Evolutionary conservation across 169 alveolate species (phyloP).

Genomic region (Plasmodium ovale): DNA sequence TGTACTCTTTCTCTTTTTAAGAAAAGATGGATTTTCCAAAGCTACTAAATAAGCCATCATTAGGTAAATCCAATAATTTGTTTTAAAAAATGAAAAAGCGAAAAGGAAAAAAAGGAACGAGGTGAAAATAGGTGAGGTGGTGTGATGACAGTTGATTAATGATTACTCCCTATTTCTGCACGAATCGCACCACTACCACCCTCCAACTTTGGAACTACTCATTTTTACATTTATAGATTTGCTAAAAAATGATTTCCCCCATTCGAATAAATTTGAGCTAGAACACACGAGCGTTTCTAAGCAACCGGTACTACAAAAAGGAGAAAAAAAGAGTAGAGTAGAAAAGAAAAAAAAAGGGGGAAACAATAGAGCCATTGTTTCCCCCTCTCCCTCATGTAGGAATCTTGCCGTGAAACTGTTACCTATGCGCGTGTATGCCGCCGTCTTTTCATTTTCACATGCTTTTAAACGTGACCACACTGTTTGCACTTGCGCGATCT

Average conservation of each 20-base stretch:
- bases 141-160: no score
- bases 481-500: background rate
- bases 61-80: slow-evolving; percentile 11
- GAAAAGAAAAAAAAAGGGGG: background rate
- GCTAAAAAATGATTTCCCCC: slow-evolving; percentile 57
- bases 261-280: slow-evolving; percentile 52
- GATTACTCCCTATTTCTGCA: no score
- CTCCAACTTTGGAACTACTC: background rate
- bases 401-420: background rate
- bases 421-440: background rate
- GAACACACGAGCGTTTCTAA: slow-evolving; percentile 62
- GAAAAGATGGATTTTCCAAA: slow-evolving; percentile 64
- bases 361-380: no score
- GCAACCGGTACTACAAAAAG: slow-evolving; percentile 32
- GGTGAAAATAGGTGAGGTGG: no score
- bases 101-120: background rate
- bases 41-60: slow-evolving; percentile 49
- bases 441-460: background rate
- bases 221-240: slow-evolving; percentile 2
- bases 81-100: background rate
- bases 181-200: background rate
- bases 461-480: background rate
- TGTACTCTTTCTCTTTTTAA: background rate
- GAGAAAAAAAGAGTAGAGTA: background rate
- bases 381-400: no score